Conservation (phyloP, 2,329 filamentous ascomycete species). For the Sarocladium brachiariae region DNA sequence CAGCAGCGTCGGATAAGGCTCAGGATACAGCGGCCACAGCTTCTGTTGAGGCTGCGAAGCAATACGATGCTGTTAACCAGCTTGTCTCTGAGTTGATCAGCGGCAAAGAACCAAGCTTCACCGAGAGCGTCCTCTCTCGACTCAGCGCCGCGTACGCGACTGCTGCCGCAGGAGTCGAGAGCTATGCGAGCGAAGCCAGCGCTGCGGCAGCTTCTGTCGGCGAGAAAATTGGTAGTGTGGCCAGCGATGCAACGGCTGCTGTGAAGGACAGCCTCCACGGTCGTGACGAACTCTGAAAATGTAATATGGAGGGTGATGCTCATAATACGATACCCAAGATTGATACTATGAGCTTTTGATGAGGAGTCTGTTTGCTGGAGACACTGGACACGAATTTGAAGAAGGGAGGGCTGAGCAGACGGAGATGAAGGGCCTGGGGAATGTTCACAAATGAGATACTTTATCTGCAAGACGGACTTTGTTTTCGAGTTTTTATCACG, state of each 20-base stretch:
- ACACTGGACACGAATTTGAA: neutral
- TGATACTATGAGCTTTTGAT: conserved; percentile 16
- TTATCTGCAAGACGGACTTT: too few relatives aligned
- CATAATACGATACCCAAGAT: conserved; percentile 10
- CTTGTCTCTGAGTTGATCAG: conserved; percentile 70
- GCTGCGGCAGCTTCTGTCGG: conserved; percentile 26
- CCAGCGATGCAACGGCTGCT: conserved; percentile 33
- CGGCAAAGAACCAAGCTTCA: conserved; percentile 75
- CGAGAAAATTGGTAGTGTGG: conserved; percentile 29
- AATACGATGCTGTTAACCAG: conserved; percentile 63
- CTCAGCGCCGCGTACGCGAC: conserved; percentile 67
- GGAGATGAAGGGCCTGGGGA: too few relatives aligned
- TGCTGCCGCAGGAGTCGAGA: conserved; percentile 49
- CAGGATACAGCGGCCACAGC: conserved; percentile 53
- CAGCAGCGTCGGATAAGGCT: conserved; percentile 34
- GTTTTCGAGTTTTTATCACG: too few relatives aligned
- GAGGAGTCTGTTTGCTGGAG: neutral
- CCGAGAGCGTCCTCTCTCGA: conserved; percentile 69
- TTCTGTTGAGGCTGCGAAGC: conserved; percentile 51
- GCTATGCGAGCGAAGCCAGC: conserved; percentile 28
- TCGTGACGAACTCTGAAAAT: conserved; percentile 34
- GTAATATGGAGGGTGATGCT: neutral
- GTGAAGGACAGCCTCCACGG: conserved; percentile 31
- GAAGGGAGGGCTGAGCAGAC: too few relatives aligned
- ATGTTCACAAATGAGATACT: too few relatives aligned